Evolutionary conservation across 768 basidiomycete genomes (phyloP).

Genomic region (Agrocybe praecox): DNA sequence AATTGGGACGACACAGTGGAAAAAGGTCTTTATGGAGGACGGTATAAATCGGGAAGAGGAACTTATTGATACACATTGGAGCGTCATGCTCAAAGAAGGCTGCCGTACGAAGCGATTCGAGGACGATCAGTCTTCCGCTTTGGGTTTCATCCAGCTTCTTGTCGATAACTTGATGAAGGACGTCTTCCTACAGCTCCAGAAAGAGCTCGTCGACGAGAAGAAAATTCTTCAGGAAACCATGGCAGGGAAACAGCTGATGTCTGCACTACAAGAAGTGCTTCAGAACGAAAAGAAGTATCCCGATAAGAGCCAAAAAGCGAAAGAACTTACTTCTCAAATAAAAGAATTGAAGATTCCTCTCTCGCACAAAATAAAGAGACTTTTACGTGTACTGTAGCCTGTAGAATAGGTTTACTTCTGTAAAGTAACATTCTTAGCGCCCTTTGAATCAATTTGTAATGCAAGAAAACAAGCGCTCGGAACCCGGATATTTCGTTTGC

Average conservation of each 20-base stretch:
- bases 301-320: no score
- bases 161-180: not conserved
- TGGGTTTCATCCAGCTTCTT: not conserved
- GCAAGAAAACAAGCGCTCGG: no score
- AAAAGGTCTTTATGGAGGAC: not conserved
- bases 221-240: not conserved
- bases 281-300: no score
- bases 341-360: no score
- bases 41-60: not conserved
- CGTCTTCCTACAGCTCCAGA: not conserved
- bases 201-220: not conserved
- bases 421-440: no score
- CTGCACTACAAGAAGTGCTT: not conserved
- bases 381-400: no score
- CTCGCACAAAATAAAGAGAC: no score
- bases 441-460: no score
- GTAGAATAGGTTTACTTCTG: no score
- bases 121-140: not conserved
- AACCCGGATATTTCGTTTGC: no score
- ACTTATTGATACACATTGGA: not conserved
- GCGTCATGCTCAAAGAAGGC: not conserved
- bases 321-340: no score
- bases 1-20: not conserved
- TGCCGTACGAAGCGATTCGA: not conserved
- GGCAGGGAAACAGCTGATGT: not conserved